A percentile compares a stretch with the other conserved stretches of the same genome.
phyloP scores from a whole-genome alignment of 2,329 filamentous ascomycete genomes.

The Ophiostoma pallidulum region DNA sequence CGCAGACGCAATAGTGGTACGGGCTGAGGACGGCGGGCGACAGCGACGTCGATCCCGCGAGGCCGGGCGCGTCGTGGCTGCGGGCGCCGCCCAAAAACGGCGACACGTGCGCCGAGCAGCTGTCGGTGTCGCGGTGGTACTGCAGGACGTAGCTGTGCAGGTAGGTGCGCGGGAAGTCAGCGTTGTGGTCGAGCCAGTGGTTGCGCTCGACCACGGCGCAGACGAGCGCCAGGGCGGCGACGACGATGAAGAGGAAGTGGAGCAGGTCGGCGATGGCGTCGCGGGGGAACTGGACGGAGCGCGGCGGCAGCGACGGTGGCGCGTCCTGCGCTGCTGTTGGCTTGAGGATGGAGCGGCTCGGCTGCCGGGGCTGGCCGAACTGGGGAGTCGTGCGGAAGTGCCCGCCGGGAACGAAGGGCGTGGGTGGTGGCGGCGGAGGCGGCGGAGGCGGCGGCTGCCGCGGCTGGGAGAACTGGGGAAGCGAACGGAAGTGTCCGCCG shows the following conservation, averaged over 20 bases:
- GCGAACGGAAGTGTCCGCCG: too few species aligned
- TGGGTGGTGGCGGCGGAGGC: too few species aligned
- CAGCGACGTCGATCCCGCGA: neutral
- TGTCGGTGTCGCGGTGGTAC: neutral
- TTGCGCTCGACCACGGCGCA: constrained; percentile 7
- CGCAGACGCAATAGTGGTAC: constrained; percentile 8
- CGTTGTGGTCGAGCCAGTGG: constrained; percentile 14
- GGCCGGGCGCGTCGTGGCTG: neutral
- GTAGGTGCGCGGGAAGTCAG: constrained; percentile 5
- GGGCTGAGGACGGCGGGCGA: neutral
- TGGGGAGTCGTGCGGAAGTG: too few species aligned
- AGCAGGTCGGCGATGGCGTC: constrained; percentile 9
- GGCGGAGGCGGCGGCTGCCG: too few species aligned
- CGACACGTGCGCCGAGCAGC: neutral
- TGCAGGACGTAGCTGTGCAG: constrained; percentile 9
- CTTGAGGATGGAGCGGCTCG: too few species aligned
- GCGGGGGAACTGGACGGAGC: constrained; percentile 2
- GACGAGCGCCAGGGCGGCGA: neutral
- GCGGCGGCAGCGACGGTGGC: neutral
- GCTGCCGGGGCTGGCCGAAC: too few species aligned
- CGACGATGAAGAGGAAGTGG: neutral
- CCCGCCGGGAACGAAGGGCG: too few species aligned
- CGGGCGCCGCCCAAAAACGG: neutral
- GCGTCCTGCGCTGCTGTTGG: too few species aligned
- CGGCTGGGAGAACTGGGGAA: too few species aligned